Base-by-base conservation (phyloP, 2,329 filamentous ascomycete species). In the Fusarium foetens region DNA sequence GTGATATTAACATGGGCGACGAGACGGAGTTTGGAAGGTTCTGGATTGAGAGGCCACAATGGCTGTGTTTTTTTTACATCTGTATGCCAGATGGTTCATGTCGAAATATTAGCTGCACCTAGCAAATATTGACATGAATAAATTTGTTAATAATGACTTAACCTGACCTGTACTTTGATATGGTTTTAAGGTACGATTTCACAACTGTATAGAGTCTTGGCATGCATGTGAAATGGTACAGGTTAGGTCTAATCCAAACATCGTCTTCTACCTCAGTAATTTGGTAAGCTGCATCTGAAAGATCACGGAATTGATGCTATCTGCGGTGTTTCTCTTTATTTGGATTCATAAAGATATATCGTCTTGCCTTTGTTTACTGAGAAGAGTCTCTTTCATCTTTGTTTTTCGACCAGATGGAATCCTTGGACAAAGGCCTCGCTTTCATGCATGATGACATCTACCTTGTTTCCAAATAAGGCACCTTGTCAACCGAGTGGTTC, bases 391-490 rank as follows among this genome's bases (percentile, higher is more conserved):
- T 58, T 46, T 42, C 46, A 49, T 39, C 36, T 53, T 49, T 66
- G 46, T 51, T 46, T 33, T 43, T 36, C 27, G 16, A 21, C 6
- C 31, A 31, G 33, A 35, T 29, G 38, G 27, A 63, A 68, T 67
- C 42, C 43, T 59, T 58, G 33, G 36, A 70, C 60, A 70, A 61
- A 72, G 58, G 33, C 63, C 41, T 55, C 17, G 29, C 61, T 70
- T 61, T 71, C 43, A 65, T 72, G 69, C 69, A 72, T 48, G 51
- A 72, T 70, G 65, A 71, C 64, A 68, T 67, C 63, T 59, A 31
- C 27, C 21, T 25, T 21, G 46, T 46, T 46, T 41, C 36, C 17
- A 27, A 46, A 38, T 29, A 49, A 10, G 21, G 45, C 6, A 45
- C 27, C 25, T 35, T 31, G 35, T 35, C 25, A 57, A 55, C 29